These are phyloP conservation scores for Suhomyces prunicola DNA, from an alignment of 805 yeast genomes.

Conservation along the genomic window DNA sequence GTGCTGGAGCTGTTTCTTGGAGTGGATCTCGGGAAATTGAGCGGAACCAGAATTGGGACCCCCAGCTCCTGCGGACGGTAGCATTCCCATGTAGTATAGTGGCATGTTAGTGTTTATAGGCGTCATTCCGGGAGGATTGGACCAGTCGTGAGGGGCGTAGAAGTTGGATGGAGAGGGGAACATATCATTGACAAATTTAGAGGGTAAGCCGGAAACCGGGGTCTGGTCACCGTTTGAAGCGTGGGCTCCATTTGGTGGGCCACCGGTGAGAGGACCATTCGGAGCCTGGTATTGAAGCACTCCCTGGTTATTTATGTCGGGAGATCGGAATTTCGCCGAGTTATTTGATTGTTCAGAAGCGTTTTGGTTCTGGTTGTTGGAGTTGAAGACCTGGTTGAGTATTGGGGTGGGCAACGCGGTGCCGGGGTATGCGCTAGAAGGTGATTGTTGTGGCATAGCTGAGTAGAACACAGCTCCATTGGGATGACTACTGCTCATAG, in stretches of 20 bases:
- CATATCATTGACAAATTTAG: conserved; percentile 66
- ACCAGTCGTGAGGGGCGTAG: conserved; percentile 54
- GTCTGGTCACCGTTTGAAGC: conserved; percentile 54
- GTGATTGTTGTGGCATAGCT: conserved; percentile 25
- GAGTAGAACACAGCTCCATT: conserved; percentile 16
- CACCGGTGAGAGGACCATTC: not conserved
- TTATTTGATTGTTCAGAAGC: not conserved
- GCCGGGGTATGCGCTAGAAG: conserved; percentile 19
- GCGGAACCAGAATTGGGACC: conserved; percentile 1
- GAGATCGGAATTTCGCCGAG: conserved; percentile 4
- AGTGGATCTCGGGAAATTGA: not conserved
- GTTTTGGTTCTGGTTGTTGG: conserved; percentile 8
- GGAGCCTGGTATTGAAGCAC: not conserved
- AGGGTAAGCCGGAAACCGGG: conserved; percentile 68
- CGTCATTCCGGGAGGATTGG: conserved; percentile 21
- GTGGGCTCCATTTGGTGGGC: not conserved
- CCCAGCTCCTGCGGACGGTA: conserved; percentile 22
- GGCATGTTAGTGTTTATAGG: conserved; percentile 30
- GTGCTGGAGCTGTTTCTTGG: not conserved
- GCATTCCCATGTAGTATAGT: conserved; percentile 36
- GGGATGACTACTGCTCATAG: conserved; percentile 1
- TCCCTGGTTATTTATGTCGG: not conserved
- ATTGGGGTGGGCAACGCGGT: conserved; percentile 30
- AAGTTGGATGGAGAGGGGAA: conserved; percentile 81
- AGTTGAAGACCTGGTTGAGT: conserved; percentile 31